A percentile compares a stretch with the other conserved stretches of the same genome.
Conservation (phyloP, 257 asterid genomes). For the Craterostigma plantagineum region DNA sequence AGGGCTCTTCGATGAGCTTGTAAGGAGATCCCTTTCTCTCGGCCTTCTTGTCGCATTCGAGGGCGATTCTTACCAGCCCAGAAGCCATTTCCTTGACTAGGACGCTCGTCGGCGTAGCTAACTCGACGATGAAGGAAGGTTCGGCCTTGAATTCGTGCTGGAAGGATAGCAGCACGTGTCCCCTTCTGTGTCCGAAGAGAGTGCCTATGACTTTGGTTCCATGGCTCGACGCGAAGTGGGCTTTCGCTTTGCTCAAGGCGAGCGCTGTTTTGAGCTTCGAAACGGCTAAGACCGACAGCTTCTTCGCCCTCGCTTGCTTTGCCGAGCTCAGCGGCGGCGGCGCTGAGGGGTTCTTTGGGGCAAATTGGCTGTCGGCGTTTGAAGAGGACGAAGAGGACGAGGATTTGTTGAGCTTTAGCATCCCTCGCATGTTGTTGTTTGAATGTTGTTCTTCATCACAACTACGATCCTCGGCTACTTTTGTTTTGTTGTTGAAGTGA, state of each 20-base stretch:
- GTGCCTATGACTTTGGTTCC: constrained; percentile 57
- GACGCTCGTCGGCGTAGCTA: constrained; percentile 54
- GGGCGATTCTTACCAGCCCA: constrained; percentile 63
- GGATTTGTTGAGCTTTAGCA: too few species aligned
- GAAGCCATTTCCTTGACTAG: constrained; percentile 87
- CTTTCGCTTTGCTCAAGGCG: constrained; percentile 4
- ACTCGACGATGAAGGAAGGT: constrained; percentile 53
- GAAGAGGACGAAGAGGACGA: too few species aligned
- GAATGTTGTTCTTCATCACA: too few species aligned
- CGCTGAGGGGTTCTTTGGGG: too few species aligned
- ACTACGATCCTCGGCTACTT: too few species aligned
- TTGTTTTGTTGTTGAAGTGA: constrained; percentile 28
- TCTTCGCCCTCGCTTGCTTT: too few species aligned
- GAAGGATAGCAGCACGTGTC: constrained; percentile 65
- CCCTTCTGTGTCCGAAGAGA: constrained; percentile 63
- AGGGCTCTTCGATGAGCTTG: constrained; percentile 54
- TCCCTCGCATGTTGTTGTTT: too few species aligned
- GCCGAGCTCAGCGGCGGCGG: too few species aligned
- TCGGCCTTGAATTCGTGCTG: constrained; percentile 40
- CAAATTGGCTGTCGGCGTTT: too few species aligned
- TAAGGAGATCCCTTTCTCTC: constrained; percentile 20
- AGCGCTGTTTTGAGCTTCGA: too few species aligned
- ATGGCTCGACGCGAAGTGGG: constrained; percentile 24
- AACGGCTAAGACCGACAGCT: too few species aligned
- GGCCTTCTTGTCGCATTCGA: constrained; percentile 44